A percentile compares a stretch with the other conserved stretches of the same genome.
phyloP scores from a whole-genome alignment of 2,329 filamentous ascomycete species.

The Drechslerella dactyloides region DNA sequence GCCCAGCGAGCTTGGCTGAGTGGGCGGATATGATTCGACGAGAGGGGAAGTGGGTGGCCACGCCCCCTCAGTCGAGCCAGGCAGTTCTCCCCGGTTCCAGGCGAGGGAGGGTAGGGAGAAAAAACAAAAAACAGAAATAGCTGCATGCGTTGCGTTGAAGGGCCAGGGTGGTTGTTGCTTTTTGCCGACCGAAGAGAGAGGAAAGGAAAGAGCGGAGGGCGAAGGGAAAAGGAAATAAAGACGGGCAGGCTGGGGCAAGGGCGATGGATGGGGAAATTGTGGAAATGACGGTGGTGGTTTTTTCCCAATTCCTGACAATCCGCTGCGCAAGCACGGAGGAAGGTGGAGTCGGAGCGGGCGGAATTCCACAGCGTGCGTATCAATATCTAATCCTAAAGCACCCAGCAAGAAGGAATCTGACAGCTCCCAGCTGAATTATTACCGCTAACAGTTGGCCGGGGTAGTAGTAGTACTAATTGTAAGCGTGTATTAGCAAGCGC shows the following conservation, averaged over 20 bases:
- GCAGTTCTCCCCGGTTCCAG: constrained; percentile 38
- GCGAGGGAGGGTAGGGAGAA: too few species aligned
- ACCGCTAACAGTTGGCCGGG: too few species aligned
- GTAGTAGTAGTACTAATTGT: too few species aligned
- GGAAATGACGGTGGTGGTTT: constrained; percentile 23
- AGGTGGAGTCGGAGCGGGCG: too few species aligned
- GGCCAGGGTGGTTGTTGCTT: too few species aligned
- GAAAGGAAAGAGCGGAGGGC: too few species aligned
- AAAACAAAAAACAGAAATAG: constrained; percentile 52
- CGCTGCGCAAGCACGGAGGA: not conserved
- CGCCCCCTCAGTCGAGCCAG: constrained; percentile 42
- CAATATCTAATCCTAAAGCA: too few species aligned
- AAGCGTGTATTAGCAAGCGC: constrained; percentile 1
- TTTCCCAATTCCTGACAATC: not conserved
- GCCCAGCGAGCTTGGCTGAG: constrained; percentile 1
- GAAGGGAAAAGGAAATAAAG: not conserved
- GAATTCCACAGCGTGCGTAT: not conserved
- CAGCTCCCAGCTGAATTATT: too few species aligned
- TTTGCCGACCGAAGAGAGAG: too few species aligned
- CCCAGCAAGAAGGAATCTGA: constrained; percentile 29
- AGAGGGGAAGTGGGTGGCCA: too few species aligned
- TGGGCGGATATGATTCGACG: constrained; percentile 25
- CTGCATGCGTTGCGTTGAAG: constrained; percentile 12
- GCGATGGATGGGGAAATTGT: not conserved
- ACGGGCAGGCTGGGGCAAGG: not conserved